Base-by-base conservation (phyloP, 805 yeast genomes). In the Priceomyces fermenticarens region DNA sequence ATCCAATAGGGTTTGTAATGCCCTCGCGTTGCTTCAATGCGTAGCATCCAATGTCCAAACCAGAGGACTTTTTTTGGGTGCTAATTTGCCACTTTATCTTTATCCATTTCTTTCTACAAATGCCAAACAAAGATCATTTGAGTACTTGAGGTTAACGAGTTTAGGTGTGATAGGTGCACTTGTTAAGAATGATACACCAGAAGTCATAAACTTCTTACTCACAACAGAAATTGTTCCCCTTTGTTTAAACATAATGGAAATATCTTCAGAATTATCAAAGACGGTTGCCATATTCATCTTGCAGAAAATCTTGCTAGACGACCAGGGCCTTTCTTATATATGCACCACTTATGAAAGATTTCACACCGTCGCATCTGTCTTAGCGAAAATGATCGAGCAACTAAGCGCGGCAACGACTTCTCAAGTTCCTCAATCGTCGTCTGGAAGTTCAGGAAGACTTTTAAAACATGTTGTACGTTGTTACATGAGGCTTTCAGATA, bases 191-290 rank as follows among this genome's bases (percentile, higher is more conserved):
- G 99, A 91, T 57, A 86, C 96, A 3, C 88, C 96, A 11, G 96
- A 91, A 52, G 98, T 91, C 33, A 90, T 93, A 47, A 86, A 86
- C 47, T 91, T 93, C 57, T 67, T 91, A 54, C 72, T 91, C 34
- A 83, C 96, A n/a, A 93, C 99, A 0, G 99, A 91, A 61, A 91
- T 93, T 52, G 95, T 93, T 27, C 99, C 99, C 4, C 67, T 93
- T 41, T 93, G 99, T 60, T 70, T 91, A 44, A 83, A 93, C 53
- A 91, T 93, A 46, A 91, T 91, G 96, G 98, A 91, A 60, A 81
- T 90, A 1, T 88, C 96, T 6, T 85, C 96, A 0, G 99, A 93
- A 58, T 73, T 91, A 39, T 83, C 95, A 36, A 91, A 93, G 57
- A 93, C 98, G 0, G 99, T 91, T 17, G 99, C 99, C 3, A 90